Base-by-base conservation (phyloP, 192 early-diverging fungal species). In the Mortierella hygrophila region DNA sequence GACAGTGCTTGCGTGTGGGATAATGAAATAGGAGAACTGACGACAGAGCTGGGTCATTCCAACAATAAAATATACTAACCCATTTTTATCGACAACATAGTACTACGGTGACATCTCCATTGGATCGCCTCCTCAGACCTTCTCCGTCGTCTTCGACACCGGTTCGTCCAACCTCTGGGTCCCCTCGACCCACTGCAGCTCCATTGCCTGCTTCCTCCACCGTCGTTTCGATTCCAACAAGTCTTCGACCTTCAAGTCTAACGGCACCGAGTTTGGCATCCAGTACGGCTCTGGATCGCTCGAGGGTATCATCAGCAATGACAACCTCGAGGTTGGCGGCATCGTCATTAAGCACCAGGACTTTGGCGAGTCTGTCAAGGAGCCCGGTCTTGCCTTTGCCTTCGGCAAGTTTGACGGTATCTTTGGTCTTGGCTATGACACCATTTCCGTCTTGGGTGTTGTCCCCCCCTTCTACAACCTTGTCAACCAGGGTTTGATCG, bases 141-240 rank as follows among this genome's bases (percentile, higher is more conserved):
- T 99, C 90, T 94, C 93, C 72, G 97, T 98, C 38, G 94, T 98
- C 65, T 96, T 97, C 57, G 98, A 99, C 86, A 99, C 98, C 20
- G 97, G 97, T n/a, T 97, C 95, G 55, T 95, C 96, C 47, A 99
- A 98, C 89, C 90, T 99, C 72, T 97, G 98, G 98, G 97, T 99
- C 42, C 97, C 98, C 20, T 96, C 97, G n/a, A 96, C 94, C 38
- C 94, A 94, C 75, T 99, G 97, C 92, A 91, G 88, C 41, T 98
- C 97, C 3, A 98, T 99, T 78, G 97, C 98, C 7, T 99, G 99
- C 80, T 98, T 94, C 93, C 91, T 99, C 55, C 99, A 99, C 88
- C 80, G 91, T 44, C 93, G 95, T 23, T 99, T 94, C 89, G 96
- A 99, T 87, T 93, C 96, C 46, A 87, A 82, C 72, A 90, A 97